phyloP scores from a whole-genome alignment of 139 green algal genomes.

The Astrephomene gubernaculifera region DNA sequence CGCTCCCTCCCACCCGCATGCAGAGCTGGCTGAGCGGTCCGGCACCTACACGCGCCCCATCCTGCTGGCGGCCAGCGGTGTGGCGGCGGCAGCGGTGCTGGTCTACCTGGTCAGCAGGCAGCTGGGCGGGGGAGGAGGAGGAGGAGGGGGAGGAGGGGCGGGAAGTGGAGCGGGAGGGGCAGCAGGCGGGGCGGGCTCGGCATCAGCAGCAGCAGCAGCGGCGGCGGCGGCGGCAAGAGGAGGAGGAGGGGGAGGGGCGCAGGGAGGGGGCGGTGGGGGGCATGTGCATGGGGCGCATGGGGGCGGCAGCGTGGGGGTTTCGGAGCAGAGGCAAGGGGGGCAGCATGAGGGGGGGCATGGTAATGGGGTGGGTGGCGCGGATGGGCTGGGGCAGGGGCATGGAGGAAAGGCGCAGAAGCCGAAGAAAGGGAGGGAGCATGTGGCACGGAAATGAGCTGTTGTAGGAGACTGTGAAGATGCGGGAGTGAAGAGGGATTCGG shows the following conservation, averaged over 20 bases:
- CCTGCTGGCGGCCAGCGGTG: not conserved
- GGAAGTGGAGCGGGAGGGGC: not conserved
- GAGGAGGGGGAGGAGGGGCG: not conserved
- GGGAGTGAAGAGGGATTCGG: too few relatives aligned
- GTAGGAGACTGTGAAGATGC: too few relatives aligned
- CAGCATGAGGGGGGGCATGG: too few relatives aligned
- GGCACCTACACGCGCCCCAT: conserved; percentile 12
- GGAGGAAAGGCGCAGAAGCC: too few relatives aligned
- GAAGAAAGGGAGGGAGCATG: too few relatives aligned
- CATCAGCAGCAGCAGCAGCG: conserved; percentile 29
- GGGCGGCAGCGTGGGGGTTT: too few relatives aligned
- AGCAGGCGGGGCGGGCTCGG: too few relatives aligned
- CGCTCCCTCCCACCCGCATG: not conserved
- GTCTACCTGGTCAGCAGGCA: not conserved
- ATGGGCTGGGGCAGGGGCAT: too few relatives aligned
- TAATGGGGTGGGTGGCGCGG: too few relatives aligned
- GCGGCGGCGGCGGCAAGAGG: not conserved
- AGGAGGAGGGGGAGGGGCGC: not conserved
- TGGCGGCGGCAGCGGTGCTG: not conserved
- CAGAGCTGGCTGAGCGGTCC: conserved; percentile 31
- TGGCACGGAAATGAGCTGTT: too few relatives aligned
- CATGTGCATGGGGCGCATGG: too few relatives aligned
- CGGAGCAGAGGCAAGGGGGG: too few relatives aligned
- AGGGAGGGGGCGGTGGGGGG: not conserved
- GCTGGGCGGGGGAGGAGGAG: conserved; percentile 23